phyloP scores from a whole-genome alignment of 2,329 filamentous ascomycete species.

The Apiospora phragmitis region DNA sequence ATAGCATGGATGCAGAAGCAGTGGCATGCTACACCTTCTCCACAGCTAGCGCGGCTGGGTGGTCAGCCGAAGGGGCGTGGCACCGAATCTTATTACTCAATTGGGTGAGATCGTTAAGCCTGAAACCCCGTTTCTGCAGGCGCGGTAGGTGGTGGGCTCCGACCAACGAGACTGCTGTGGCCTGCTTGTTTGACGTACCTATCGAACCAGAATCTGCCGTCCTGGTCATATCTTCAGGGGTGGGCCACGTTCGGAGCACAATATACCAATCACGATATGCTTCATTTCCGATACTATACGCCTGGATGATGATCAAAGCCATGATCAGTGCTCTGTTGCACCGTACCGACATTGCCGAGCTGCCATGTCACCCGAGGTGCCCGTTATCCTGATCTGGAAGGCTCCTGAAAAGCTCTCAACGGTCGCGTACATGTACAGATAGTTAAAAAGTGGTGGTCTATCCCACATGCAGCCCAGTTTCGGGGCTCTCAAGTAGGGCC shows the following conservation, averaged over 20 bases:
- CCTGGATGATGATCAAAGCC: not conserved
- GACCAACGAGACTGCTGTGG: not conserved
- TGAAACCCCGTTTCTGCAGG: not conserved
- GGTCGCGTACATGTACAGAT: not conserved
- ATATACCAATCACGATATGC: not conserved
- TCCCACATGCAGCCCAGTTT: no score
- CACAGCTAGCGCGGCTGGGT: not conserved
- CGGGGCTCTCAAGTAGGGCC: not conserved
- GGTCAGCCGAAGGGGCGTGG: not conserved
- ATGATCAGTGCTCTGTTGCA: not conserved
- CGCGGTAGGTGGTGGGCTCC: not conserved
- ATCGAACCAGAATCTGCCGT: not conserved
- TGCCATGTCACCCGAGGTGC: not conserved
- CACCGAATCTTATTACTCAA: constrained; percentile 5
- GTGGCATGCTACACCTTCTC: not conserved
- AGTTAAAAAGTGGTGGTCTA: not conserved
- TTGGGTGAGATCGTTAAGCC: constrained; percentile 7
- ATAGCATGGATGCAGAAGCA: not conserved
- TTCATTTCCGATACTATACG: not conserved
- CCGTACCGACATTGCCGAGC: not conserved
- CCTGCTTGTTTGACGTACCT: not conserved
- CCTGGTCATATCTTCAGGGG: not conserved
- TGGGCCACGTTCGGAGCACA: not conserved
- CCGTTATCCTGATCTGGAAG: not conserved
- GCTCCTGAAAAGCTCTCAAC: not conserved